phyloP scores from a whole-genome alignment of 2,329 filamentous ascomycete genomes.

The Xylaria polymorpha region DNA sequence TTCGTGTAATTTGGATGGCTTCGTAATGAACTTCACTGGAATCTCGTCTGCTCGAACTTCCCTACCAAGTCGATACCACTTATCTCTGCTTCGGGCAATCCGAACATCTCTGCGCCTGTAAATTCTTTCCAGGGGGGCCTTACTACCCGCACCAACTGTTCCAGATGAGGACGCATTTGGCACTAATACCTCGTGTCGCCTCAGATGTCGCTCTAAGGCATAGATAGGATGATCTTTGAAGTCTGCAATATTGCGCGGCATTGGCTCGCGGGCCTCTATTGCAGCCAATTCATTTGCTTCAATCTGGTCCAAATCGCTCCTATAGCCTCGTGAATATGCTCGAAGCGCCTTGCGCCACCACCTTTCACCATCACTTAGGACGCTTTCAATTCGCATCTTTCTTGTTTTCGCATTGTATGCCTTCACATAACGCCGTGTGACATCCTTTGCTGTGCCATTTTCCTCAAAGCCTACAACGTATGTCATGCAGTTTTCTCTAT shows the following conservation, averaged over 20 bases:
- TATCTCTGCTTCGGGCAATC: constrained; percentile 79
- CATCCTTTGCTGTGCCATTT: constrained; percentile 81
- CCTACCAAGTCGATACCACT: constrained; percentile 90
- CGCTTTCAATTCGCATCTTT: constrained; percentile 78
- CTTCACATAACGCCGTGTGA: constrained; percentile 88
- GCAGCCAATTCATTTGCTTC: constrained; percentile 82
- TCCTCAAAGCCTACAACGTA: constrained; percentile 90
- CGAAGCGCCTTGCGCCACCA: constrained; percentile 68
- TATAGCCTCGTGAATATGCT: constrained; percentile 57
- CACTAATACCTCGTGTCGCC: constrained; percentile 82
- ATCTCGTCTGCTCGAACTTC: constrained; percentile 83
- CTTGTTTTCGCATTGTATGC: constrained; percentile 91
- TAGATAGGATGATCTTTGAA: constrained; percentile 88
- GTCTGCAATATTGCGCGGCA: constrained; percentile 87
- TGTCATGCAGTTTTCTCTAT: constrained; percentile 78
- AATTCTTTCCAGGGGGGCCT: constrained; percentile 76
- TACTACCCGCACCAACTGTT: constrained; percentile 76
- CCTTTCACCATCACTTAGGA: constrained; percentile 58
- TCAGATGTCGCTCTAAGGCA: constrained; percentile 86
- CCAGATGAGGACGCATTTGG: constrained; percentile 78
- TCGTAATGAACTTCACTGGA: constrained; percentile 78
- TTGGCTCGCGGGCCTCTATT: constrained; percentile 79
- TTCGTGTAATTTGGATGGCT: constrained; percentile 54
- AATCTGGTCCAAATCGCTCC: constrained; percentile 79
- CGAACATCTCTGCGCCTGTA: constrained; percentile 87